Evolutionary conservation across 352 stramenopile species (phyloP), one percentile per base, ranked within the genome.

Genomic region (Pythium aristosporum): DNA sequence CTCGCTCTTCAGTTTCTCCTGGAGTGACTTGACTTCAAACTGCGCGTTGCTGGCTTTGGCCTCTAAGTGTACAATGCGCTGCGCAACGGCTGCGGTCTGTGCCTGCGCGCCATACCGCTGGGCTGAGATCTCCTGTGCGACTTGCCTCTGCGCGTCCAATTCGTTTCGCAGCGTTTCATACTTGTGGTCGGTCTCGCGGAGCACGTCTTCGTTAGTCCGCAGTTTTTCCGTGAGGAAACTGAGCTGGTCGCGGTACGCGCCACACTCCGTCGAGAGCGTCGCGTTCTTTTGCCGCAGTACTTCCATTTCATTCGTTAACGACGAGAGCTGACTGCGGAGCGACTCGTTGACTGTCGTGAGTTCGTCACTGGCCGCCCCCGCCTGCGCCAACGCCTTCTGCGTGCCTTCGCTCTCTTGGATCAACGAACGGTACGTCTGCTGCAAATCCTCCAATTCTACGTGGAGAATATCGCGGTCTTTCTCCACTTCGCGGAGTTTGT

Each of bases 151-250:
- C 0, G 84, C 66, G 23, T 89, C 73, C 7, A 91, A 57, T 49
- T 90, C 84, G 3, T 72, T 50, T 11, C 59, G 56, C 9, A 77
- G 43, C 25, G 67, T 48, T 3, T 68, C 58, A 23, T 73, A 69
- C 15, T 68, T 65, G 58, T 67, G 63, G 20, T 75, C 68, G 2
- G 50, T 43, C 23, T 80, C 72, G 10, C 74, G 47, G 2, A 74
- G 52, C 37, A 79, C 64, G 44, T 87, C 77, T 42, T 90, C 79
- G 3, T 63, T 78, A 16, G 60, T 39, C 42, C 88, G 77, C 23
- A 95, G 63, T 48, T 93, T 88, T 37, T 92, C 80, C 1, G 84
- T 90, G 16, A 95, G 63, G 44, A 89, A 88, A 43, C 68, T 91
- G 21, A 95, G 81, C 68, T 95, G 86, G n/a, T 92, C 82, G 11